A percentile compares a stretch with the other conserved stretches of the same genome.
Conservation (phyloP, 164 flowering plant species). For the Kingdonia uniflora region DNA sequence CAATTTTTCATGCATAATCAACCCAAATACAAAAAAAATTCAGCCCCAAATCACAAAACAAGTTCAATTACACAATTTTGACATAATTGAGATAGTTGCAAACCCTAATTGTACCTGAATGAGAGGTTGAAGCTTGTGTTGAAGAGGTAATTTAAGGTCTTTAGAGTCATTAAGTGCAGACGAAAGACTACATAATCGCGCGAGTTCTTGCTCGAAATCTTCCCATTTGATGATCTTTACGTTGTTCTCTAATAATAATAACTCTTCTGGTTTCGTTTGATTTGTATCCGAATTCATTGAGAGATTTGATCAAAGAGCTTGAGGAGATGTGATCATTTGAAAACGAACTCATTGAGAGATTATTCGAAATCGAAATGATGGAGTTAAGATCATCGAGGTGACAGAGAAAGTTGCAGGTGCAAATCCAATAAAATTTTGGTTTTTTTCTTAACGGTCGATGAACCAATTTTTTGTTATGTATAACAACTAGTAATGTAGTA, state of each 20-base stretch:
- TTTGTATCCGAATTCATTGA: too few species aligned
- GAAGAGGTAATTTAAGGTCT: slow-evolving; percentile 34
- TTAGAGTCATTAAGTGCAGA: slow-evolving; percentile 56
- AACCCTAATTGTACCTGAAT: slow-evolving; percentile 40
- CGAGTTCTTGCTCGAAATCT: slow-evolving; percentile 72
- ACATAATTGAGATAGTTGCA: too few species aligned
- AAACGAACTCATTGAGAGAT: slow-evolving; percentile 10
- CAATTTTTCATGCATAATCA: slow-evolving; percentile 37
- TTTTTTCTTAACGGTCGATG: too few species aligned
- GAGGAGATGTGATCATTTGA: too few species aligned
- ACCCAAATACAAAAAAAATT: slow-evolving; percentile 13
- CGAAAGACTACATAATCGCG: slow-evolving; percentile 69
- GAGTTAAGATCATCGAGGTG: slow-evolving; percentile 15
- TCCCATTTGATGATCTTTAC: slow-evolving; percentile 67
- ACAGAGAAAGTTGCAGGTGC: slow-evolving; percentile 22
- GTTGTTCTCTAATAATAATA: too few species aligned
- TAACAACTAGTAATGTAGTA: too few species aligned
- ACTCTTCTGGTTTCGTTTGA: too few species aligned
- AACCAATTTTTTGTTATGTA: too few species aligned
- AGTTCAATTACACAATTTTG: neutral
- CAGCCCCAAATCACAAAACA: neutral
- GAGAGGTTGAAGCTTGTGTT: slow-evolving; percentile 37
- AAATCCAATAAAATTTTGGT: too few species aligned
- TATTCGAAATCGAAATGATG: slow-evolving; percentile 3
- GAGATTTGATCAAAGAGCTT: too few species aligned